Conservation (phyloP, 2,329 filamentous ascomycete genomes). For the Botryotinia globosa region DNA sequence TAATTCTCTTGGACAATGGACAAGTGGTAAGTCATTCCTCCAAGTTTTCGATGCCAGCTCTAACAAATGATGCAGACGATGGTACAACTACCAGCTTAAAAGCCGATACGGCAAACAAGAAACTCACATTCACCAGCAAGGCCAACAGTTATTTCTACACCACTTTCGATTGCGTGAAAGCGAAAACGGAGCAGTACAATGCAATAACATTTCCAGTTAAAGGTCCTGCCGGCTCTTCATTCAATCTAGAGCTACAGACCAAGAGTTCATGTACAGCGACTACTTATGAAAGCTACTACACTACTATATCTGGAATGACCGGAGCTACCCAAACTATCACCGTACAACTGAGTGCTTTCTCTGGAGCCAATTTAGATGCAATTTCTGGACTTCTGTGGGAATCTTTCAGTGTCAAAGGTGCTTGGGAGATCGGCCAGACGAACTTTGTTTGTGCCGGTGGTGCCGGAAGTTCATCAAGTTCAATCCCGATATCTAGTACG, state of each 20-base stretch:
- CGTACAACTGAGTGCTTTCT: constrained; percentile 49
- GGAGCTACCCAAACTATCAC: constrained; percentile 50
- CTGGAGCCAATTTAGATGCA: constrained; percentile 50
- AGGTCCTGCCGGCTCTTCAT: constrained; percentile 43
- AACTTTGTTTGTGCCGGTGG: constrained; percentile 44
- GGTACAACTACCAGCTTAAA: constrained; percentile 46
- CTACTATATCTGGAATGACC: constrained; percentile 47
- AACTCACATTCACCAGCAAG: constrained; percentile 51
- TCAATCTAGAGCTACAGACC: constrained; percentile 49
- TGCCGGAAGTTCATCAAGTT: constrained; percentile 4
- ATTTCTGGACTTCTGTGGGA: constrained; percentile 47
- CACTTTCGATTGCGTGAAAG: constrained; percentile 48
- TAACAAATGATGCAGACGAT: constrained; percentile 44
- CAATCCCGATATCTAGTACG: not conserved
- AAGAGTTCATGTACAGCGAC: constrained; percentile 44
- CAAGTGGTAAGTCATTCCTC: constrained; percentile 38
- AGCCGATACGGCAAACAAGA: constrained; percentile 41
- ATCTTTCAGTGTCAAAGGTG: constrained; percentile 39
- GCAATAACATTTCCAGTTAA: constrained; percentile 49
- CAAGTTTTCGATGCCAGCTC: not conserved
- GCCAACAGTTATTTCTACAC: constrained; percentile 53
- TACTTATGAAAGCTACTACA: constrained; percentile 45
- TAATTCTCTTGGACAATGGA: constrained; percentile 41
- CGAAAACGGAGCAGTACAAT: constrained; percentile 47
- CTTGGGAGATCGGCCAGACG: constrained; percentile 50